Conservation (phyloP, 768 basidiomycete species). For the Tylopilus sp. region DNA sequence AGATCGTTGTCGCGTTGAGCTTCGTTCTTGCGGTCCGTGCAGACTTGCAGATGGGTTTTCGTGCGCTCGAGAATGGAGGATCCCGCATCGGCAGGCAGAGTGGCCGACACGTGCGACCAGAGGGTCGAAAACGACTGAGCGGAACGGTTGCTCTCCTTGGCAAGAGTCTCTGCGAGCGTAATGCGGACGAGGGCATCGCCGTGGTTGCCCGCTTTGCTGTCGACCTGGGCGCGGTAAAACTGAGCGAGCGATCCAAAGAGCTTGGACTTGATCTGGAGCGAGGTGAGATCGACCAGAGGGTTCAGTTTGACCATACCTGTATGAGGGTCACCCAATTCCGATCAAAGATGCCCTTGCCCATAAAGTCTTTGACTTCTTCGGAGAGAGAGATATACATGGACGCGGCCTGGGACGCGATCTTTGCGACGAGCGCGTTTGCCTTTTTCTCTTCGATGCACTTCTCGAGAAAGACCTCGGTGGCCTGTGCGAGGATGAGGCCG, state of each 20-base stretch:
- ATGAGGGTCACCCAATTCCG: constrained; percentile 88
- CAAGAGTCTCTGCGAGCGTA: constrained; percentile 67
- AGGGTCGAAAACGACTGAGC: constrained; percentile 65
- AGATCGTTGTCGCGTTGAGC: constrained; percentile 92
- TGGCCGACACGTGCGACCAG: constrained; percentile 75
- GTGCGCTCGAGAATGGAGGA: constrained; percentile 76
- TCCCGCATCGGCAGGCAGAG: constrained; percentile 83
- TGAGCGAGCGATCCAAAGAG: constrained; percentile 84
- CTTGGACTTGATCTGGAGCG: constrained; percentile 80
- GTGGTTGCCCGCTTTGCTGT: constrained; percentile 71
- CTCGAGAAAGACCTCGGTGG: constrained; percentile 95
- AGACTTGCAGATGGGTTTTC: constrained; percentile 76
- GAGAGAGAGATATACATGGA: constrained; percentile 75
- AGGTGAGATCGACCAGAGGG: background rate
- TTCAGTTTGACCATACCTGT: constrained; percentile 45
- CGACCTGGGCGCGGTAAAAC: constrained; percentile 80
- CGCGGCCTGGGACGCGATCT: constrained; percentile 82
- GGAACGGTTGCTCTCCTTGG: constrained; percentile 77
- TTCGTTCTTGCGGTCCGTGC: constrained; percentile 69
- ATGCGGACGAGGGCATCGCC: constrained; percentile 85
- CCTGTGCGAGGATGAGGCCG: constrained; percentile 86
- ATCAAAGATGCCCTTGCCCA: constrained; percentile 94
- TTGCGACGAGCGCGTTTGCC: constrained; percentile 67
- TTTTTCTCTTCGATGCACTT: constrained; percentile 95
- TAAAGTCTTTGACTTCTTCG: constrained; percentile 95